Conservation (phyloP, 2,329 filamentous ascomycete species). For the Claviceps maximensis region DNA sequence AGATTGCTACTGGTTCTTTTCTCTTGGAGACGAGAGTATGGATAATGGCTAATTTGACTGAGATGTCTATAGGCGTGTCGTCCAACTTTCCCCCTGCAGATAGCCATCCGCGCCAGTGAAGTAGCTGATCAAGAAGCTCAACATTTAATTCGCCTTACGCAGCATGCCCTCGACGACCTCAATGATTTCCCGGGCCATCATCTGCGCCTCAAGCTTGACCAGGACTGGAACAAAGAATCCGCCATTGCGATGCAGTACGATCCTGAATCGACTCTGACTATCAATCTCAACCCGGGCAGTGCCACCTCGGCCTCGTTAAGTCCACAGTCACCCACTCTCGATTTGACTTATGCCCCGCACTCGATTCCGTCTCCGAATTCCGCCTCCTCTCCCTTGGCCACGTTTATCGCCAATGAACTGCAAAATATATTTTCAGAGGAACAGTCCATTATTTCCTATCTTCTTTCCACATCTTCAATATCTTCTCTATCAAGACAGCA, state of each 20-base stretch:
- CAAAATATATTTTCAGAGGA: slow-evolving; percentile 75
- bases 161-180: slow-evolving; percentile 73
- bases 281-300: slow-evolving; percentile 56
- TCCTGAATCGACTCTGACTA: slow-evolving; percentile 46
- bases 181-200: slow-evolving; percentile 80
- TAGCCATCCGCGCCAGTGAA: slow-evolving; percentile 58
- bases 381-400: slow-evolving; percentile 59
- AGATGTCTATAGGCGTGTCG: slow-evolving; percentile 56
- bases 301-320: slow-evolving; percentile 50
- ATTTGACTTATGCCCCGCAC: slow-evolving; percentile 63
- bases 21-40: neutral
- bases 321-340: slow-evolving; percentile 55
- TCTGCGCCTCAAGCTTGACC: slow-evolving; percentile 38
- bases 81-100: slow-evolving; percentile 74
- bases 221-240: slow-evolving; percentile 9
- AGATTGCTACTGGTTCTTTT: slow-evolving; percentile 7
- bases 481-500: slow-evolving; percentile 33
- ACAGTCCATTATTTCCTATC: slow-evolving; percentile 68
- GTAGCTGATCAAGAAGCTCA: slow-evolving; percentile 55
- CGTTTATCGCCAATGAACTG: slow-evolving; percentile 66
- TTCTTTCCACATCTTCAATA: slow-evolving; percentile 48
- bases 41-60: neutral
- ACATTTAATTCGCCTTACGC: slow-evolving; percentile 64
- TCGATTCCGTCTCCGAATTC: slow-evolving; percentile 53
- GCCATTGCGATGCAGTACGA: slow-evolving; percentile 23